Conservation (phyloP, 805 yeast species). For the Saccharomycopsis synnaedendra region DNA sequence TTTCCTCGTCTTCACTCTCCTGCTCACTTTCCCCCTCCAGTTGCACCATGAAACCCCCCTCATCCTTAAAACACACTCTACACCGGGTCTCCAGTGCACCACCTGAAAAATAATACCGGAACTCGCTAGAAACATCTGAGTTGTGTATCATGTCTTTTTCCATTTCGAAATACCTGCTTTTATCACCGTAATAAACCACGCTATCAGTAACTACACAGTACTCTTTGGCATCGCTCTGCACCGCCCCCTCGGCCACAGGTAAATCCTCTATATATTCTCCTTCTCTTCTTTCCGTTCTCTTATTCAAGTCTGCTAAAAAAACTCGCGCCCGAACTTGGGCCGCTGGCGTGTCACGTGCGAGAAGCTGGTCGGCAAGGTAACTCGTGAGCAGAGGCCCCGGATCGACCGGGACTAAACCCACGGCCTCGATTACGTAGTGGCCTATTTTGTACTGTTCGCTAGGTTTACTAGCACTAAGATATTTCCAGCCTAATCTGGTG, state of each 20-base stretch:
- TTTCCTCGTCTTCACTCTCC: background rate
- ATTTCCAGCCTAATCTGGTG: slow-evolving; percentile 52
- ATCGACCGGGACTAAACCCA: background rate
- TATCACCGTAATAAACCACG: slow-evolving; percentile 6
- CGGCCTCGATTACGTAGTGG: slow-evolving; percentile 22
- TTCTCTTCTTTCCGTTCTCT: no score
- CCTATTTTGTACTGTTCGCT: slow-evolving; percentile 52
- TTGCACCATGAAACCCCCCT: slow-evolving; percentile 3
- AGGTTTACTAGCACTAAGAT: slow-evolving; percentile 33
- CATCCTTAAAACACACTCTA: background rate
- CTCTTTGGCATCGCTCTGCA: background rate
- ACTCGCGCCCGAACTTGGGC: background rate
- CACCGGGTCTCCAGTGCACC: background rate
- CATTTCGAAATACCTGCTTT: slow-evolving; percentile 12
- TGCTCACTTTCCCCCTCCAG: background rate
- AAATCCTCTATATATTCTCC: background rate
- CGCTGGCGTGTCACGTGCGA: background rate
- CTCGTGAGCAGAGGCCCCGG: background rate
- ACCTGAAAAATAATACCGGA: slow-evolving; percentile 3
- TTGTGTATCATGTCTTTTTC: slow-evolving; percentile 8
- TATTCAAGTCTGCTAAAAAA: background rate
- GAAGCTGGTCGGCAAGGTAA: slow-evolving; percentile 1
- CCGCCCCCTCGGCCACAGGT: background rate
- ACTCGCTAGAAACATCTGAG: background rate
- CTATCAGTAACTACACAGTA: background rate